A percentile compares a stretch with the other conserved stretches of the same genome.
These are phyloP conservation scores for Trichomonas vaginalis DNA, from an alignment of 208 protist species.

Conservation along the genomic window DNA sequence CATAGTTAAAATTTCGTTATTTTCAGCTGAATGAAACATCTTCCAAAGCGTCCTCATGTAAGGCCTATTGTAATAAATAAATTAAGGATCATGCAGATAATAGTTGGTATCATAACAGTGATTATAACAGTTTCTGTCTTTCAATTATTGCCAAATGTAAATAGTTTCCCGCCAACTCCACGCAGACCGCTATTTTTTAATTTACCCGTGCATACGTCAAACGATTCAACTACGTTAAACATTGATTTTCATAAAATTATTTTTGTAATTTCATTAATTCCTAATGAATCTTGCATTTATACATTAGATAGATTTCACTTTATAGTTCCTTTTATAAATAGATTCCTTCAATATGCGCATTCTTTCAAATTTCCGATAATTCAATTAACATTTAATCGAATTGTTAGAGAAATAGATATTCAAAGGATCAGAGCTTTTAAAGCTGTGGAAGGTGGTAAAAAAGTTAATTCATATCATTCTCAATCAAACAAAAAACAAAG, in stretches of 20 bases:
- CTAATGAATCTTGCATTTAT: neutral
- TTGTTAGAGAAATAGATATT: neutral
- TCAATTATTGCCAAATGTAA: neutral
- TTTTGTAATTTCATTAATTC: neutral
- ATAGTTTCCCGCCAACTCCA: neutral
- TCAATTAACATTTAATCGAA: neutral
- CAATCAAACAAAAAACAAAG: neutral
- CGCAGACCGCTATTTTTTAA: neutral
- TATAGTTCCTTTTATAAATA: neutral
- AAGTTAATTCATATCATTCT: neutral
- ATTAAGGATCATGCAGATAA: neutral
- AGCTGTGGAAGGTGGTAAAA: neutral
- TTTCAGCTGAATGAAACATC: neutral
- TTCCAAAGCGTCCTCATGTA: neutral
- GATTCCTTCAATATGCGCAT: neutral
- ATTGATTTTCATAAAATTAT: neutral
- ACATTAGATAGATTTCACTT: neutral
- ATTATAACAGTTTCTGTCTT: neutral
- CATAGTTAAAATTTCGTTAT: no score
- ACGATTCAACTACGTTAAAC: neutral
- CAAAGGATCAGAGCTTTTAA: neutral
- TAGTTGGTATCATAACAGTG: neutral
- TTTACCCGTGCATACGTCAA: neutral
- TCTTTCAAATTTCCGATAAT: neutral
- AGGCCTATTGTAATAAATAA: neutral